Conservation (phyloP, 2,329 filamentous ascomycete genomes). For the Botrytis galanthina region DNA sequence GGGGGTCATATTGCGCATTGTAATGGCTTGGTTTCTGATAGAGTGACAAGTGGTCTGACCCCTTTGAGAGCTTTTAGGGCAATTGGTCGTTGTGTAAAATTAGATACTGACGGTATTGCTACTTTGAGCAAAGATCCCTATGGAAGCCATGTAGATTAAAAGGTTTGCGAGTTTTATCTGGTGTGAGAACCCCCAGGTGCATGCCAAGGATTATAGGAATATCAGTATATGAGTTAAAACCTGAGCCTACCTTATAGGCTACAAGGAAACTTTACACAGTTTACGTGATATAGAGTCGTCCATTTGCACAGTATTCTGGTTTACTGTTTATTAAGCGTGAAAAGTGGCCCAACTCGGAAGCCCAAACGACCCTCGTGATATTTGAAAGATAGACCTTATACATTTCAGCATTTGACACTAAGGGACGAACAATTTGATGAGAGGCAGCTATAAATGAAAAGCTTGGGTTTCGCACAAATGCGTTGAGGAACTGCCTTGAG, state of each 20-base stretch:
- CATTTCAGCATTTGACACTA: not conserved
- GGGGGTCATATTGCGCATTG: not conserved
- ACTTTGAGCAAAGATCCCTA: not conserved
- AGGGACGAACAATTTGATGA: not conserved
- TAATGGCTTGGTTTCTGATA: not conserved
- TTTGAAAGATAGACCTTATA: not conserved
- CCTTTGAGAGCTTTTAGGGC: not conserved
- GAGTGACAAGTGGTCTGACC: not conserved
- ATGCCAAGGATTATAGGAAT: not conserved
- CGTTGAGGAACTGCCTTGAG: not conserved
- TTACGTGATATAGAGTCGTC: not conserved
- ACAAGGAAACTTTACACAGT: not conserved
- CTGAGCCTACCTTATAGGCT: not conserved
- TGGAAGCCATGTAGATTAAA: not conserved
- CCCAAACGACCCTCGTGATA: too few relatives aligned
- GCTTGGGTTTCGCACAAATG: not conserved
- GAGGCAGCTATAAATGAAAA: not conserved
- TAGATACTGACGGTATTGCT: not conserved
- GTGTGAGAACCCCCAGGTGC: fast-evolving
- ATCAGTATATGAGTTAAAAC: not conserved
- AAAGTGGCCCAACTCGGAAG: not conserved
- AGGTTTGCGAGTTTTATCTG: not conserved
- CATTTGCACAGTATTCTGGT: not conserved
- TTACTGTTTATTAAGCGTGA: not conserved
- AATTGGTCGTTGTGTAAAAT: not conserved